Evolutionary conservation across 2,329 filamentous ascomycete species (phyloP), one percentile per base, ranked within the genome.

Genomic region (Juglanconis oblonga): DNA sequence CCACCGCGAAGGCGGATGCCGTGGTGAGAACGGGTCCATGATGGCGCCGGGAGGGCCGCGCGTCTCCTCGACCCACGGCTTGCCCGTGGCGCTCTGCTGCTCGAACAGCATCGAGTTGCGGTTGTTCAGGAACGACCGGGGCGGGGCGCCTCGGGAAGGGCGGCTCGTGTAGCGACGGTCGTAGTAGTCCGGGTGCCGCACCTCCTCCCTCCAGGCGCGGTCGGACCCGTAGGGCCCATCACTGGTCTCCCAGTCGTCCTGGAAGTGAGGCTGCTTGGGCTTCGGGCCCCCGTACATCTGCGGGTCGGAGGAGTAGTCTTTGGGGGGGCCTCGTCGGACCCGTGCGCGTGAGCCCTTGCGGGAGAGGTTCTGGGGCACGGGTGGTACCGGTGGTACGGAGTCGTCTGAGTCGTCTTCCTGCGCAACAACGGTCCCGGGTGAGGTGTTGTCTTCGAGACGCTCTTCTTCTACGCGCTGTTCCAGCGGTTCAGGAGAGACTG

Each of bases 151-250:
- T 29, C 53, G 58, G 2, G 29, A 10, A 3, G 52, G 52, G 31
- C 52, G 31, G 54, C n/a, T 57, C 1, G 42, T 40, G 29, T 53
- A 48, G 29, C 58, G 58, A n/a, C 49, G 53, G 24, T 58, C 57
- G 44, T 57, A 40, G 29, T 55, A 52, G 52, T 61, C 58, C 13
- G 54, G 54, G 7, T 61, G 58, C 11, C 58, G 42, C 14, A 49
- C 56, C 54, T 61, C 54, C 44, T 61, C 58, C 54, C 58, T 57
- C 58, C 54, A 61, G 35, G 54, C 49, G 31, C 58, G 58, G 36
- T 61, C 58, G 24, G 58, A 53, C 10, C 58, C 58, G 48, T 57
- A 57, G 31, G 55, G 36, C 24, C 48, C 49, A 14, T 56, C 58
- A 6, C 8, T 33, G 11, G 24, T 24, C 14, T 61, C 54, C 10